A percentile compares a stretch with the other conserved stretches of the same genome.
Conservation (phyloP, 164 flowering plant species). For the Echeveria elegans region DNA sequence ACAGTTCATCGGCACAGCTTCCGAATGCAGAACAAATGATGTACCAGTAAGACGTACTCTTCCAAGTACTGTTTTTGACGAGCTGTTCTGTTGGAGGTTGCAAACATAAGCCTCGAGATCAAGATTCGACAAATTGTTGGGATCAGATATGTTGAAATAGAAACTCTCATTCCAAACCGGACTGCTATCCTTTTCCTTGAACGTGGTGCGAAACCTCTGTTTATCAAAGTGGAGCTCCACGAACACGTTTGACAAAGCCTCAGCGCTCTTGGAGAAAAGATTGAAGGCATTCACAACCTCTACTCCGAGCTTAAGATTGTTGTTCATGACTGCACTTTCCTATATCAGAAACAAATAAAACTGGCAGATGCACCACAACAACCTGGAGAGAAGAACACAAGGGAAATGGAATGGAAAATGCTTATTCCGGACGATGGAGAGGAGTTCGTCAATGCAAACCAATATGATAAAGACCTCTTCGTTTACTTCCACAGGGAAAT, state of each 20-base stretch:
- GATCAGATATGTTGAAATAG: conserved; percentile 49
- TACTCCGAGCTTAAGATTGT: conserved; percentile 66
- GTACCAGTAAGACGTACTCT: conserved; percentile 58
- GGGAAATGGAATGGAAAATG: no score
- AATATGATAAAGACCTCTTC: background rate
- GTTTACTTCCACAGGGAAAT: background rate
- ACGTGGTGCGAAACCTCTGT: conserved; percentile 54
- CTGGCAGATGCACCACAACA: background rate
- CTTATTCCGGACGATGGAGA: background rate
- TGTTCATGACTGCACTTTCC: conserved; percentile 18
- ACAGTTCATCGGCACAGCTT: conserved; percentile 53
- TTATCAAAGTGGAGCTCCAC: conserved; percentile 78
- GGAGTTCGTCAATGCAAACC: background rate
- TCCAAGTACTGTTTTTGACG: conserved; percentile 39
- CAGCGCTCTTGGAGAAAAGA: conserved; percentile 67
- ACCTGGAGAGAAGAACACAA: background rate
- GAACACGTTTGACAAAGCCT: conserved; percentile 57
- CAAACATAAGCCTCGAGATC: conserved; percentile 51
- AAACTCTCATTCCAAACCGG: conserved; percentile 84
- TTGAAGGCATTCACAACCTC: conserved; percentile 69
- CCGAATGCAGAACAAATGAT: conserved; percentile 47
- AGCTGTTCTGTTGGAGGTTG: conserved; percentile 27
- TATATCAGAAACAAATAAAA: no score
- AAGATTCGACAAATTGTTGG: conserved; percentile 42
- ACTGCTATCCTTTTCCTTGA: conserved; percentile 59